A percentile compares a stretch with the other conserved stretches of the same genome.
Evolutionary conservation across 1,284 basidiomycete species (phyloP).

Genomic region (Apiotrichum sp.): DNA sequence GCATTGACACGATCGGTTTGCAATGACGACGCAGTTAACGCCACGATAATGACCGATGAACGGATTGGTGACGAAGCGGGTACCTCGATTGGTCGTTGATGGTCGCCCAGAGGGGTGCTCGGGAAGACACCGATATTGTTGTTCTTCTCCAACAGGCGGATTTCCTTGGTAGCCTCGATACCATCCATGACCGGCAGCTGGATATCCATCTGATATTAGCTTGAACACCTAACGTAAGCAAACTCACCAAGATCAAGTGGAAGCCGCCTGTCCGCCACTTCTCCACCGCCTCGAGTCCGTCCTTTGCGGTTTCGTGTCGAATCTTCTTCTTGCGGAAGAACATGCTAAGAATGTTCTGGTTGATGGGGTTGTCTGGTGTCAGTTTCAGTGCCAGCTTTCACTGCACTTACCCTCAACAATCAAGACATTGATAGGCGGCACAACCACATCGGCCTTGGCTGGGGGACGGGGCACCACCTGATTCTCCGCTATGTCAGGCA

Average conservation of each 20-base stretch:
- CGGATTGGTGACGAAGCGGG: constrained; percentile 59
- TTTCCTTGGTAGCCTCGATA: constrained; percentile 94
- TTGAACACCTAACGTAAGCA: constrained; percentile 37
- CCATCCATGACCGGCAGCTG: constrained; percentile 99
- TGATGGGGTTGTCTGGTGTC: constrained; percentile 88
- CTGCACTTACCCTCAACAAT: constrained; percentile 78
- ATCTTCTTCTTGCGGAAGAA: constrained; percentile 97
- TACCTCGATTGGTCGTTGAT: constrained; percentile 28
- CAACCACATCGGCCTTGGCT: constrained; percentile 51
- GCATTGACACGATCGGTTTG: constrained; percentile 92
- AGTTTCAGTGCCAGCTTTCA: neutral
- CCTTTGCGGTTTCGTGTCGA: constrained; percentile 88
- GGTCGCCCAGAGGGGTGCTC: constrained; percentile 57
- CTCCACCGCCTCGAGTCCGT: constrained; percentile 90
- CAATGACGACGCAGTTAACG: constrained; percentile 87
- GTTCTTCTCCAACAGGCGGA: constrained; percentile 72
- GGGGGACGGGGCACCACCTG: neutral
- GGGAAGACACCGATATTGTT: constrained; percentile 66
- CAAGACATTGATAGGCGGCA: constrained; percentile 90
- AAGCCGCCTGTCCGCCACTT: constrained; percentile 93
- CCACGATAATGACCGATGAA: constrained; percentile 97
- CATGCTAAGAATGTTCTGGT: constrained; percentile 90
- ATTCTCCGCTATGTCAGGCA: constrained; percentile 4
- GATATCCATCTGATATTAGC: constrained; percentile 81
- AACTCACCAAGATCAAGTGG: constrained; percentile 80